These are phyloP conservation scores for Huiozyma naganishii DNA, from an alignment of 805 yeast species.

Conservation along the genomic window DNA sequence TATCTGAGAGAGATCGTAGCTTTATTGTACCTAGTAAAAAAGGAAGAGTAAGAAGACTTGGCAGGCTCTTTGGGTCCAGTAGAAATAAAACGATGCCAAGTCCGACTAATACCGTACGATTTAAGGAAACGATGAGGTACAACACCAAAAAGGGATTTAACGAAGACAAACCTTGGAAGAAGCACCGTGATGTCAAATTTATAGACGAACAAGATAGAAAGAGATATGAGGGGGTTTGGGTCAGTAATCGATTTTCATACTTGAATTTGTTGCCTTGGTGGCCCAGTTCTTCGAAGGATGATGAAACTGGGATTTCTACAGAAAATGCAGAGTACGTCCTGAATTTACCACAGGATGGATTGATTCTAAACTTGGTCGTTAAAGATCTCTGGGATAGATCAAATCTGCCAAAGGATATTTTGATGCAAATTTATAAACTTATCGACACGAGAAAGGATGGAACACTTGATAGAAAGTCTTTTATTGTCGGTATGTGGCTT, in stretches of 20 bases:
- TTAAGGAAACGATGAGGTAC: constrained; percentile 23
- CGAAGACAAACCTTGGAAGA: constrained; percentile 91
- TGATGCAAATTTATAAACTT: constrained; percentile 57
- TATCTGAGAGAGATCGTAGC: too few species aligned
- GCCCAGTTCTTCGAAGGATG: constrained; percentile 4
- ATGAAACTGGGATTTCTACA: not conserved
- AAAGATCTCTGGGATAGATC: constrained; percentile 75
- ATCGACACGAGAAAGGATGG: constrained; percentile 65
- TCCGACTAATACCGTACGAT: constrained; percentile 3
- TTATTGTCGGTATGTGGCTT: constrained; percentile 95
- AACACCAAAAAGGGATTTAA: constrained; percentile 36
- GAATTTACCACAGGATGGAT: constrained; percentile 22
- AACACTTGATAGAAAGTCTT: constrained; percentile 65
- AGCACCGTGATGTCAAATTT: constrained; percentile 49
- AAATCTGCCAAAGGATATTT: constrained; percentile 49
- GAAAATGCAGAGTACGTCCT: not conserved
- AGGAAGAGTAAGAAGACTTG: constrained; percentile 1
- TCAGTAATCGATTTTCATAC: constrained; percentile 66
- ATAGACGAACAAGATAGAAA: constrained; percentile 62
- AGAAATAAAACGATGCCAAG: not conserved
- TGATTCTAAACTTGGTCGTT: constrained; percentile 42
- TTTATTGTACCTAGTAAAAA: not conserved
- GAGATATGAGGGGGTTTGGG: constrained; percentile 92
- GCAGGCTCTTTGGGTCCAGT: constrained; percentile 1
- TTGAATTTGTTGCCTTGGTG: constrained; percentile 31